These are phyloP conservation scores for Carex kokanica DNA, from an alignment of 176 grass and related monocot species.

Conservation along the genomic window DNA sequence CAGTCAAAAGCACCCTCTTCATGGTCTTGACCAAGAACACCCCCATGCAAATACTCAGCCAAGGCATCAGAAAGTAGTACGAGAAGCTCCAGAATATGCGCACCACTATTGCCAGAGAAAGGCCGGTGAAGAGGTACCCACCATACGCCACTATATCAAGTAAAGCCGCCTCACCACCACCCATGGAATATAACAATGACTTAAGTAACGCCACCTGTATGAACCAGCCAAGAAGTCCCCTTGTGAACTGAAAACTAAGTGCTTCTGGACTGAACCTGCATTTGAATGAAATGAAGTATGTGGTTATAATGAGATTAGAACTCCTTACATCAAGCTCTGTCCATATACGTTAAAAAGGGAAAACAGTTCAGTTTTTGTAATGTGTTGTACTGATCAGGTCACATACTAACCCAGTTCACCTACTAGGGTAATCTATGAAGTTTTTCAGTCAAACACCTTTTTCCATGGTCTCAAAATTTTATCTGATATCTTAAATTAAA, in stretches of 20 bases:
- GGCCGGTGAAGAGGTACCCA: slow-evolving; percentile 58
- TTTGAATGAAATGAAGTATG: background rate
- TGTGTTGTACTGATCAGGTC: background rate
- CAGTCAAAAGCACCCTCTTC: slow-evolving; percentile 79
- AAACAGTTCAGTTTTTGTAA: background rate
- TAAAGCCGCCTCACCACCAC: slow-evolving; percentile 72
- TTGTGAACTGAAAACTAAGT: slow-evolving; percentile 68
- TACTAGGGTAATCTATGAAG: background rate
- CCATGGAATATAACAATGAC: slow-evolving; percentile 64
- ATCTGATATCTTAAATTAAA: background rate
- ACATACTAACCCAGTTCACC: background rate
- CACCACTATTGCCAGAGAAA: slow-evolving; percentile 43
- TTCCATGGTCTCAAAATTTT: background rate
- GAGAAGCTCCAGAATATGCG: slow-evolving; percentile 70
- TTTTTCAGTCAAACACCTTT: background rate
- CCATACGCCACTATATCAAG: slow-evolving; percentile 81
- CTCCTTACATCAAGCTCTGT: background rate
- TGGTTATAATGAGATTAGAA: background rate
- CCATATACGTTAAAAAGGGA: background rate
- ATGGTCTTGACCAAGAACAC: slow-evolving; percentile 89
- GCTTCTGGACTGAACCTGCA: slow-evolving; percentile 87
- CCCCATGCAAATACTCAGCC: slow-evolving; percentile 85
- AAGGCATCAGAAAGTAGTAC: slow-evolving; percentile 65
- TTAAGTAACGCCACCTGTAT: slow-evolving; percentile 67
- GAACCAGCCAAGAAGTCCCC: slow-evolving; percentile 73